These are phyloP conservation scores for Cordyceps javanica DNA, from an alignment of 2,329 filamentous ascomycete species.

Conservation along the genomic window DNA sequence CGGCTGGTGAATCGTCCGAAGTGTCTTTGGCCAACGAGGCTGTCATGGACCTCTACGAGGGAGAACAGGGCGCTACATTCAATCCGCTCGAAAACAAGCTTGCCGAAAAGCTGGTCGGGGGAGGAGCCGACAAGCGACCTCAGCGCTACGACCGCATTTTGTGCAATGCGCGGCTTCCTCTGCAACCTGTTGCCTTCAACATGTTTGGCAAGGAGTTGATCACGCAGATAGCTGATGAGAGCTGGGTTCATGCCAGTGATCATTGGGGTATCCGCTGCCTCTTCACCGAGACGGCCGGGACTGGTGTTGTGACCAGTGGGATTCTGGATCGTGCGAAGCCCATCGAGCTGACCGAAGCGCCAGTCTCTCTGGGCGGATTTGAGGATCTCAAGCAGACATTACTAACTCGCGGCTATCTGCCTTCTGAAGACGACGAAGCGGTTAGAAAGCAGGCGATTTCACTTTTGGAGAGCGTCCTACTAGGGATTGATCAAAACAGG, in stretches of 20 bases:
- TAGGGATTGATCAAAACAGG: slow-evolving; percentile 24
- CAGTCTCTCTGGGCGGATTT: slow-evolving; percentile 24
- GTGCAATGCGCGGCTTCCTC: slow-evolving; percentile 36
- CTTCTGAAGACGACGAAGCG: slow-evolving; percentile 37
- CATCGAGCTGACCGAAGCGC: slow-evolving; percentile 27
- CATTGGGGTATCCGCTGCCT: slow-evolving; percentile 53
- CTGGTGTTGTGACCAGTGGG: background rate
- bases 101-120: slow-evolving; percentile 44
- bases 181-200: slow-evolving; percentile 39
- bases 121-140: slow-evolving; percentile 45
- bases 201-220: slow-evolving; percentile 42
- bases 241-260: slow-evolving; percentile 38
- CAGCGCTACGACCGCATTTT: slow-evolving; percentile 62
- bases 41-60: slow-evolving; percentile 38
- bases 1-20: slow-evolving; percentile 34
- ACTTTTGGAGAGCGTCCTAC: slow-evolving; percentile 37
- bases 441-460: slow-evolving; percentile 38
- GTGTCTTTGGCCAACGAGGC: slow-evolving; percentile 18
- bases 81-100: slow-evolving; percentile 52
- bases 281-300: slow-evolving; percentile 19
- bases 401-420: slow-evolving; percentile 34
- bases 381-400: slow-evolving; percentile 34
- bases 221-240: background rate
- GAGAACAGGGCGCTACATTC: slow-evolving; percentile 60
- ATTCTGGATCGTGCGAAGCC: slow-evolving; percentile 9